A percentile compares a stretch with the other conserved stretches of the same genome.
Evolutionary conservation across 352 stramenopile genomes (phyloP).

Genomic region (Phytophthora tubulina): DNA sequence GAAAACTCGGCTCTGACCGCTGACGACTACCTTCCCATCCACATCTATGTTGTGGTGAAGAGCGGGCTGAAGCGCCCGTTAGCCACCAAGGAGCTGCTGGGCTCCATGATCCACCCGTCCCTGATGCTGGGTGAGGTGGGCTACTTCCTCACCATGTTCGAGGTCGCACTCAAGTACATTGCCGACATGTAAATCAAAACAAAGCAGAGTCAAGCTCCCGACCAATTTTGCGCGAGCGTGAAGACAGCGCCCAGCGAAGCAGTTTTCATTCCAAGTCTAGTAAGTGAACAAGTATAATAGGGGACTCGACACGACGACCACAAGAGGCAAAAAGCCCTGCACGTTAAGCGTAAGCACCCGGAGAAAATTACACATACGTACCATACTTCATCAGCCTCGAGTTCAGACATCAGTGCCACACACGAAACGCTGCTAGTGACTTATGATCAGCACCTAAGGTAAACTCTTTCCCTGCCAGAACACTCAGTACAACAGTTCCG

Average conservation of each 20-base stretch:
- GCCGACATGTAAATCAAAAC: slow-evolving; percentile 75
- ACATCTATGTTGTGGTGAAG: slow-evolving; percentile 89
- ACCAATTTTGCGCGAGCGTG: slow-evolving; percentile 39
- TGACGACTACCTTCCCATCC: slow-evolving; percentile 88
- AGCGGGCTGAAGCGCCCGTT: slow-evolving; percentile 79
- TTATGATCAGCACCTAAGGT: not conserved
- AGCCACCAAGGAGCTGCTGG: slow-evolving; percentile 77
- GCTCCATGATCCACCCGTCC: slow-evolving; percentile 86
- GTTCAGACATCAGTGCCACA: slow-evolving; percentile 11
- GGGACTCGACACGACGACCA: slow-evolving; percentile 33
- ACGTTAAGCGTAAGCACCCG: slow-evolving; percentile 35
- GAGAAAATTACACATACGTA: slow-evolving; percentile 26
- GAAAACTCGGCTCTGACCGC: slow-evolving; percentile 80
- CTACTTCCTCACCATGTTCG: slow-evolving; percentile 91
- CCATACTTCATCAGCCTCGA: slow-evolving; percentile 16
- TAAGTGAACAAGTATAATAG: slow-evolving; percentile 53
- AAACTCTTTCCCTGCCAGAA: too few relatives aligned
- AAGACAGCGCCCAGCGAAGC: slow-evolving; percentile 20
- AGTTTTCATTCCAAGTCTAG: slow-evolving; percentile 41
- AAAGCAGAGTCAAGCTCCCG: slow-evolving; percentile 19
- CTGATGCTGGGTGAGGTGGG: slow-evolving; percentile 86
- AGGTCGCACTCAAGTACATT: slow-evolving; percentile 90
- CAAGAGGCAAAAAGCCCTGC: slow-evolving; percentile 24
- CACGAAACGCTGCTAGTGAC: not conserved
- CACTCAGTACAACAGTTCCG: too few relatives aligned